Evolutionary conservation across 768 basidiomycete species (phyloP), one percentile per base, ranked within the genome.

Genomic region (Lentinula detonsa): DNA sequence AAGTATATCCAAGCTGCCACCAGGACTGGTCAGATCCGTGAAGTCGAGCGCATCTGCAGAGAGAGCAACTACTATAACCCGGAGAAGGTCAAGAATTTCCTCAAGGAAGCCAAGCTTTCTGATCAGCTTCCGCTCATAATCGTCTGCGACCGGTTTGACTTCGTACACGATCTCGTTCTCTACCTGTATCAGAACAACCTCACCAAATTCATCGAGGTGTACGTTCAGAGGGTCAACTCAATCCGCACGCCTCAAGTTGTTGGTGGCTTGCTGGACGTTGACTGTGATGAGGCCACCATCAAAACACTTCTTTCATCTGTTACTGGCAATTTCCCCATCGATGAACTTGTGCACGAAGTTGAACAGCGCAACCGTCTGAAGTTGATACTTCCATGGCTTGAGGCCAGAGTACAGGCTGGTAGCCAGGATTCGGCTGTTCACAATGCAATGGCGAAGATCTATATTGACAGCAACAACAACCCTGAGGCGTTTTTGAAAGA

Each of bases 21-120:
- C 1, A 87, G 96, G 31, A 99, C 97, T 33, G 95, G 96, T 45
- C 97, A 98, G 72, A 95, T 99, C 66, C 90, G 97, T 53, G 97
- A 99, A 73, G 97, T 99, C 60, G 97, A 99, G 76, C 94, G 97
- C 50, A 96, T 99, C 69, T 98, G 95, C 71, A 83, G 97, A 58
- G 97, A 99, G 78, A 94, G 91, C 74, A 98, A 98, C 76, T 81
- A 80, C 76, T 98, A 98, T 83, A 98, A 95, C 74, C 93, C 97
- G 1, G 97, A 99, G 80, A 99, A 99, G 76, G 97, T 98, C 84
- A 98, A 99, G 83, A 99, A 99, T 77, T 98, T 98, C 88, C 86
- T 98, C 73, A 98, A 98, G 75, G 97, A 99, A 71, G 95, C 97
- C 69, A 95, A 97, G 69, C 87, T 99, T 33, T 77, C 87, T 40